Evolutionary conservation across 352 stramenopile species (phyloP).

Genomic region (Elongisporangium prolatum): DNA sequence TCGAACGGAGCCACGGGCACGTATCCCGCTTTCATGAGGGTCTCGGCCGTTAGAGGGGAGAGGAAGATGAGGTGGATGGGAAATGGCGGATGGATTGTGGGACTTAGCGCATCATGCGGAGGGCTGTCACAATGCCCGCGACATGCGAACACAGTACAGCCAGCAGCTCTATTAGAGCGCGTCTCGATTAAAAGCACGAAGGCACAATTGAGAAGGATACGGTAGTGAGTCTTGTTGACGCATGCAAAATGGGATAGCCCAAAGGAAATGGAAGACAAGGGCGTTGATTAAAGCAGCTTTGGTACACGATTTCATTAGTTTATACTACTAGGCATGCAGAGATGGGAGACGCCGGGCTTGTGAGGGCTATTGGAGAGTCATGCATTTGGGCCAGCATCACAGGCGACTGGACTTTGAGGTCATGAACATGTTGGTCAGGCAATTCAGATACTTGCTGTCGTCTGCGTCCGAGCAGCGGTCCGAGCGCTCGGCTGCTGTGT

Average conservation of each 20-base stretch:
- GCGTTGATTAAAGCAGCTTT: not conserved
- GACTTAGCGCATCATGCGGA: not conserved
- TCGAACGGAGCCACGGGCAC: not conserved
- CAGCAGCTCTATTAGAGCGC: not conserved
- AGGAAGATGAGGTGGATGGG: not conserved
- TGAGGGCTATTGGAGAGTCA: not conserved
- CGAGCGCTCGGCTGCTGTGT: slow-evolving; percentile 24
- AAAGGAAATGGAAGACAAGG: not conserved
- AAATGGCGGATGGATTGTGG: not conserved
- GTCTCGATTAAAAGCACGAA: not conserved
- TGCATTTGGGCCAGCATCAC: slow-evolving; percentile 9
- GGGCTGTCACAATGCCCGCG: not conserved
- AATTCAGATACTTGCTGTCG: slow-evolving; percentile 38
- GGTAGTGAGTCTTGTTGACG: not conserved
- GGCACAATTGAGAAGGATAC: not conserved
- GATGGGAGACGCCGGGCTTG: not conserved
- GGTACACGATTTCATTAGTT: not conserved
- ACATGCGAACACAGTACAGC: not conserved
- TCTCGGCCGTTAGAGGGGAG: too few species aligned
- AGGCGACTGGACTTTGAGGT: slow-evolving; percentile 31
- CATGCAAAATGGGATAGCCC: not conserved
- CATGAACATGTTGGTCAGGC: slow-evolving; percentile 37
- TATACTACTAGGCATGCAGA: not conserved
- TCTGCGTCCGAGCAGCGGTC: slow-evolving; percentile 41
- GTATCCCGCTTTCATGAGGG: not conserved